These are phyloP conservation scores for Fusarium agapanthi DNA, from an alignment of 2,329 filamentous ascomycete species.

Conservation along the genomic window DNA sequence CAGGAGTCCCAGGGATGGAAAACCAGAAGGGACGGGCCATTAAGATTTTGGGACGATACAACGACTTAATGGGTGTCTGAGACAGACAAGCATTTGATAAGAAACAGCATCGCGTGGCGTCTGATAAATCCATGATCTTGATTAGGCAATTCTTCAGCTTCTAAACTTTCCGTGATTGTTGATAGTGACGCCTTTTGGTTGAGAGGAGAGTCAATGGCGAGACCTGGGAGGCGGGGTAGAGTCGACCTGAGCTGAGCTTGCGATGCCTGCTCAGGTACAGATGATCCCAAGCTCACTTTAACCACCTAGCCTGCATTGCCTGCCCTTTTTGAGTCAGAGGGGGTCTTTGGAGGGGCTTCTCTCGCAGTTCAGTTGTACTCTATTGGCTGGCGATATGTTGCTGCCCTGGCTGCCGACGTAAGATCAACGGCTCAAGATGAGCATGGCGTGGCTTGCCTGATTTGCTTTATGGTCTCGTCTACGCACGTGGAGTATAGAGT, in stretches of 20 bases:
- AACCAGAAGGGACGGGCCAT: not conserved
- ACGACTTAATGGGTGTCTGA: slow-evolving; percentile 15
- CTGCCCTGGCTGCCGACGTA: not conserved
- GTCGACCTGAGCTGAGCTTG: slow-evolving; percentile 1
- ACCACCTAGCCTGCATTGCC: not conserved
- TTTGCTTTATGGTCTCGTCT: not conserved
- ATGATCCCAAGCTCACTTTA: not conserved
- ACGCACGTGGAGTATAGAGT: slow-evolving; percentile 4
- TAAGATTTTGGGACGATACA: slow-evolving; percentile 9
- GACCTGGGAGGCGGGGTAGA: not conserved
- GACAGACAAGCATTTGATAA: slow-evolving; percentile 23
- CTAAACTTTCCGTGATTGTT: slow-evolving; percentile 6
- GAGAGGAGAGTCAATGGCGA: not conserved
- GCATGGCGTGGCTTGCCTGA: not conserved
- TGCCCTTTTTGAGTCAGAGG: not conserved
- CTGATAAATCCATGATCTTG: slow-evolving; percentile 29
- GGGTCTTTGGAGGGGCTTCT: not conserved
- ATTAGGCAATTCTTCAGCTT: slow-evolving; percentile 14
- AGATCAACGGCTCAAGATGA: not conserved
- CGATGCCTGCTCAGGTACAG: not conserved
- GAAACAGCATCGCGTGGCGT: slow-evolving; percentile 27
- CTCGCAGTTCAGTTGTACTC: not conserved
- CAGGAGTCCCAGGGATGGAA: slow-evolving; percentile 11
- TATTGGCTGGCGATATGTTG: not conserved
- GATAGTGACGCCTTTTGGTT: not conserved